Base-by-base conservation (phyloP, 2,329 filamentous ascomycete species). In the Penicillium sp. region DNA sequence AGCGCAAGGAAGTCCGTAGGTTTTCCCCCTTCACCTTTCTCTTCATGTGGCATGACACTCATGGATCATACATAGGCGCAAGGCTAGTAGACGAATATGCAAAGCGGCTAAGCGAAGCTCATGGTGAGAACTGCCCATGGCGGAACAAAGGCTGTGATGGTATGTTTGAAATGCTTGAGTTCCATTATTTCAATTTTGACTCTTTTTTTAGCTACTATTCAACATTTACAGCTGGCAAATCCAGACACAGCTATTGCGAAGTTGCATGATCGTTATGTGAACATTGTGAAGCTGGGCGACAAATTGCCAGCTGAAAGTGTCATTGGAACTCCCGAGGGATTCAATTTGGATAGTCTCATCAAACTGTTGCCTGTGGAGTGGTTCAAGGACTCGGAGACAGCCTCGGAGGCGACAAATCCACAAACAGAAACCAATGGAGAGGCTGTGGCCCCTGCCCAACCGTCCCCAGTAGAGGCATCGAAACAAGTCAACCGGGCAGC, bases 41-140 rank as follows among this genome's bases (percentile, higher is more conserved):
- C 11, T 9, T 37, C 2, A 9, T n/a, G 2, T 43, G 7, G 8
- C 18, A 12, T 23, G 18, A 6, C 2, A 22, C 29, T 46, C 5
- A 18, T 18, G 18, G 18, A 11, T 3, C 23, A n/a, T 37, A 18
- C 6, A 35, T 43, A 71, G 83, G 84, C 26, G 72, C 87, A 31
- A 88, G 85, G 15, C 77, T 97, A 49, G 86, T 94, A 7, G 84
- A 89, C 44, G 87, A 88, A 67, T 97, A 96, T 69, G 80, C 79
- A 22, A 84, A 86, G 49, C 78, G 93, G 56, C 87, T 97, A 50
- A 76, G 89, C 14, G 81, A 85, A 23, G 89, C 87, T 2, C 93
- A 99, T 70, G 82, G 86, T 26, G 87, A 91, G 50, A 86, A 86
- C 58, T 99, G 93, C 69, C 79, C 94, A 18, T 99, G 93, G 94